phyloP scores from a whole-genome alignment of 2,329 filamentous ascomycete species.

The Lasiodiplodia citricola region DNA sequence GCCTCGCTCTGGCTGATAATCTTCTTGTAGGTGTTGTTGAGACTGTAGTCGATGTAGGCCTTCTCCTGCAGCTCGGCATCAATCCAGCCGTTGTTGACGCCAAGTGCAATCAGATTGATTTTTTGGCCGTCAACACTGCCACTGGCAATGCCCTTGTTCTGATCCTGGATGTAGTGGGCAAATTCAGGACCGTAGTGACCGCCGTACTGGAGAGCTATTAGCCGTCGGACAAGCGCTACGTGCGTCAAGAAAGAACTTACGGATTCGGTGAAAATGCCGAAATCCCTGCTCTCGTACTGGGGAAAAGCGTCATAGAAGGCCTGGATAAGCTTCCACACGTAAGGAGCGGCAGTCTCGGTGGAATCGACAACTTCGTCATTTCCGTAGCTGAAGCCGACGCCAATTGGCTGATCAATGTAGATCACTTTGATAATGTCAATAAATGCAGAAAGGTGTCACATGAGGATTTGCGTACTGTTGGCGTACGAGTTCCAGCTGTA shows the following conservation, averaged over 20 bases:
- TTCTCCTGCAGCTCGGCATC: conserved; percentile 38
- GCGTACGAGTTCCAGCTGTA: conserved; percentile 52
- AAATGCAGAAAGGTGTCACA: neutral
- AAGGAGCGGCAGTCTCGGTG: conserved; percentile 54
- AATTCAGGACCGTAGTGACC: conserved; percentile 27
- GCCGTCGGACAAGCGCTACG: neutral
- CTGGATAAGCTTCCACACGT: conserved; percentile 64
- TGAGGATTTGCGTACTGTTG: conserved; percentile 36
- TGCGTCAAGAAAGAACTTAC: neutral
- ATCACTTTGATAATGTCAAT: conserved; percentile 36
- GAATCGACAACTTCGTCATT: conserved; percentile 42
- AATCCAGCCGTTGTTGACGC: conserved; percentile 48
- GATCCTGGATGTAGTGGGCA: conserved; percentile 26
- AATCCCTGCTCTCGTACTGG: conserved; percentile 35
- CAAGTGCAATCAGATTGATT: conserved; percentile 20
- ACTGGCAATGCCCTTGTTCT: conserved; percentile 13
- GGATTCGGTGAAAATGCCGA: conserved; percentile 32
- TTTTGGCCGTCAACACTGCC: conserved; percentile 27
- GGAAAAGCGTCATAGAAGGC: conserved; percentile 40
- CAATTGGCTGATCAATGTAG: conserved; percentile 48
- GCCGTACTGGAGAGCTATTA: neutral
- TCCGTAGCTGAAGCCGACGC: conserved; percentile 51
- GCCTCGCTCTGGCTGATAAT: conserved; percentile 17
- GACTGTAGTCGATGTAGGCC: conserved; percentile 26
- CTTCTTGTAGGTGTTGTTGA: conserved; percentile 26